Base-by-base conservation (phyloP, 140 eudicot species). In the Ambrosia hybrid region DNA sequence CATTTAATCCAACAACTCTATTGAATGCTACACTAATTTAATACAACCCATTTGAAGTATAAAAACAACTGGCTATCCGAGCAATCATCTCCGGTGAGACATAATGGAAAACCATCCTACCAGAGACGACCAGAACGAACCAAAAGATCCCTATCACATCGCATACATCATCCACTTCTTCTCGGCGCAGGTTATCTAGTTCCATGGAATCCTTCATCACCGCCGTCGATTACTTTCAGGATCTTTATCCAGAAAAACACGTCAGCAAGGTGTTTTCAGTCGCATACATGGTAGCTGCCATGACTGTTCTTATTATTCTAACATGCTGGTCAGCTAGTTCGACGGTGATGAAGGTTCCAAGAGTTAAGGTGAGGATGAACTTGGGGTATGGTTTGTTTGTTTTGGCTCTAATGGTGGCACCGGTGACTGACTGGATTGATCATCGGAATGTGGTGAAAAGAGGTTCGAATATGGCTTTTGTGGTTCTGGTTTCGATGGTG, bases 191-290 rank as follows among this genome's bases (percentile, higher is more conserved):
- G 65, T 8, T 15, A 58, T 21, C 10, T 58, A 7, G 36, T 58
- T 21, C 39, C 65, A 26, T 58, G 65, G 65, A 58, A 58, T 9
- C 65, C 3, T 58, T 58, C 33, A 58, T 58, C 39, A 58, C 65
- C 2, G 65, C 65, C 4, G 34, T 58, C 37, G 65, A 58, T 26
- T 21, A 58, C 34, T 58, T 58, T 21, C 36, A 26, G 4, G 21
- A 16, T 17, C 37, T 58, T 5, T 58, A 26, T 26, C 65, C 65
- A 2, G 37, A 58, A 4, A 16, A 17, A 16, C 65, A 58, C 5
- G 13, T 58, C 5, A 26, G 30, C 33, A 58, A 58, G 37, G 65
- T 58, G 36, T 58, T 58, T 10, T 58, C 65, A 58, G 65, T 17
- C 3, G 65, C 37, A 14, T 58, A 58, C 65, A 58, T 58, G 65